Percentiles rank a stretch among this genome's conserved stretches.
phyloP scores from a whole-genome alignment of 2,329 filamentous ascomycete genomes.

The Cladorrhinum sp. region DNA sequence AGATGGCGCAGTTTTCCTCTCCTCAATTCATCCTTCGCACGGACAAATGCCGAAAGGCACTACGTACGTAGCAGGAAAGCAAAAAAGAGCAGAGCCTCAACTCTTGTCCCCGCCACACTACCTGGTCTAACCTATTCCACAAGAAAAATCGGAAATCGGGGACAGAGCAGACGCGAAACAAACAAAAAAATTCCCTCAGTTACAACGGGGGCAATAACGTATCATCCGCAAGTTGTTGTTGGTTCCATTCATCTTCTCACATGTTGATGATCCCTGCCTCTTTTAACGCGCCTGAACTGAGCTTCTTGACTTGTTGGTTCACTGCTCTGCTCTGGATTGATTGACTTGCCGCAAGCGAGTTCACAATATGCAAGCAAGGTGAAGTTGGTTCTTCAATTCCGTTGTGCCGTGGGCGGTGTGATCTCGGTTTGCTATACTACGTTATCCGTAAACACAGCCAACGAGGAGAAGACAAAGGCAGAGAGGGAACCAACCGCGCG shows the following conservation, averaged over 20 bases:
- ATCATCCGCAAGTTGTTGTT: neutral
- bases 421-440: too few relatives aligned
- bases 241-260: neutral
- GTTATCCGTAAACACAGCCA: neutral
- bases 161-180: neutral
- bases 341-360: neutral
- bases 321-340: neutral
- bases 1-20: too few relatives aligned
- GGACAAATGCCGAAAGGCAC: too few relatives aligned
- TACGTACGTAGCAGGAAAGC: too few relatives aligned
- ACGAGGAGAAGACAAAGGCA: neutral
- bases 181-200: neutral
- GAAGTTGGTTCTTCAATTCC: neutral
- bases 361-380: neutral
- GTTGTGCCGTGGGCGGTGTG: too few relatives aligned
- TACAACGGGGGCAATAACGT: neutral
- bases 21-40: too few relatives aligned
- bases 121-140: too few relatives aligned
- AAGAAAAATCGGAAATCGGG: neutral
- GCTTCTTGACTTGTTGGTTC: neutral
- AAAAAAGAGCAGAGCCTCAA: neutral
- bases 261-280: neutral
- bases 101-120: neutral
- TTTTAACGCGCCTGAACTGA: neutral
- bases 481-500: neutral